Conservation (phyloP, 306 rosid genomes). For the Benincasa hispida region DNA sequence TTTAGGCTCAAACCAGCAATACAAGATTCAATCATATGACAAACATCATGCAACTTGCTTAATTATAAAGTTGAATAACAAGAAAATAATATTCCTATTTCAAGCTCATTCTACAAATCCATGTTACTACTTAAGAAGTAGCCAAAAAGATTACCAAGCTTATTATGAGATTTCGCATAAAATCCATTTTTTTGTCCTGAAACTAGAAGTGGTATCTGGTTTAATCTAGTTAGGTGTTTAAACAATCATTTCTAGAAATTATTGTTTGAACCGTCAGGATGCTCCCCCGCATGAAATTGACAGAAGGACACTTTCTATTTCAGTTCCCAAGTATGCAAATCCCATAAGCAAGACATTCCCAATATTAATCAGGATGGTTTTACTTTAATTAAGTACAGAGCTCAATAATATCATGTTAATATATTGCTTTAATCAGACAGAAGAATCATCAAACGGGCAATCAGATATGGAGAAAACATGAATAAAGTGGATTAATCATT, state of each 20-base stretch:
- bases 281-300: not conserved
- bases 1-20: not conserved
- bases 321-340: not conserved
- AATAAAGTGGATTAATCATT: not conserved
- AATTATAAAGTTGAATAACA: not conserved
- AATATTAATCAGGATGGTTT: not conserved
- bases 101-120: not conserved
- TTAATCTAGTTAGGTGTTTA: not conserved
- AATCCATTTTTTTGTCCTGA: not conserved
- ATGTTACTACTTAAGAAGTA: not conserved
- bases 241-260: not conserved
- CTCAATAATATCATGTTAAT: not conserved
- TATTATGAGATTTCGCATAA: not conserved
- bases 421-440: not conserved
- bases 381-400: not conserved
- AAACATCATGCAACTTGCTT: not conserved
- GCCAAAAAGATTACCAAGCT: not conserved
- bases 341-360: not conserved
- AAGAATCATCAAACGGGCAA: not conserved
- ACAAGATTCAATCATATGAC: not conserved
- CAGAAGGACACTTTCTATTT: not conserved
- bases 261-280: not conserved
- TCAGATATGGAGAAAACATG: not conserved
- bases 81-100: not conserved
- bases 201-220: not conserved